phyloP scores from a whole-genome alignment of 1,284 basidiomycete species.

The Schizopora paradoxa region DNA sequence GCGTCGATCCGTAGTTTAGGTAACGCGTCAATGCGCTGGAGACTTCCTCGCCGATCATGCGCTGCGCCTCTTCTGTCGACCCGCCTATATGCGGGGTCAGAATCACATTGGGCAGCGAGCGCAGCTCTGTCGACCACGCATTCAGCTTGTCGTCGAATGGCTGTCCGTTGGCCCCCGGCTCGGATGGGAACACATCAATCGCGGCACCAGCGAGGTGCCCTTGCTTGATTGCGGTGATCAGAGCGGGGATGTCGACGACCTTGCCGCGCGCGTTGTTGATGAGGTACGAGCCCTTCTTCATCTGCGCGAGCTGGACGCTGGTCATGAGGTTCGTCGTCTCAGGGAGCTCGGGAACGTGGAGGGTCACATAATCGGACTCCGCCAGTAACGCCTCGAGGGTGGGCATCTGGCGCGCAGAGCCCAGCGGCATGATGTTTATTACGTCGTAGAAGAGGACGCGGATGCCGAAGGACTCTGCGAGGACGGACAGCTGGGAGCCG shows the following conservation, averaged over 20 bases:
- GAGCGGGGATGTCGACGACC: slow-evolving; percentile 92
- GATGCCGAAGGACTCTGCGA: slow-evolving; percentile 96
- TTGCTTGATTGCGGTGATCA: slow-evolving; percentile 77
- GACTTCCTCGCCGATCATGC: slow-evolving; percentile 96
- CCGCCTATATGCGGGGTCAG: slow-evolving; percentile 98
- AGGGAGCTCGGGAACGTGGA: slow-evolving; percentile 95
- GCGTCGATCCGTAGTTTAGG: slow-evolving; percentile 86
- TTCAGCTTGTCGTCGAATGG: slow-evolving; percentile 85
- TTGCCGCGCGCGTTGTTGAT: slow-evolving; percentile 97
- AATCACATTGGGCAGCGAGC: slow-evolving; percentile 81
- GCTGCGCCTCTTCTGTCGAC: slow-evolving; percentile 97
- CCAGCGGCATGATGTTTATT: slow-evolving; percentile 96
- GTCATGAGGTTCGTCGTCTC: slow-evolving; percentile 97
- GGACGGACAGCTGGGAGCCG: slow-evolving; percentile 93
- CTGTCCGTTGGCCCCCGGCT: slow-evolving; percentile 88
- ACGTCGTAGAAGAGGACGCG: slow-evolving; percentile 96
- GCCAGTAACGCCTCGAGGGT: slow-evolving; percentile 74
- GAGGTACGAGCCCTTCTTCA: slow-evolving; percentile 95
- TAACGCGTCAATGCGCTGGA: slow-evolving; percentile 83
- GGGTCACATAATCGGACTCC: slow-evolving; percentile 88
- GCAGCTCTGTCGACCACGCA: slow-evolving; percentile 71
- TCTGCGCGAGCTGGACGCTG: slow-evolving; percentile 68
- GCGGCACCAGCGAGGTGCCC: slow-evolving; percentile 91
- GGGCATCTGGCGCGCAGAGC: slow-evolving; percentile 87
- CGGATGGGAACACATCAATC: slow-evolving; percentile 91